Evolutionary conservation across 129 eudicot genomes (phyloP), one percentile per base, ranked within the genome.

Genomic region (Saposhnikovia divaricata): DNA sequence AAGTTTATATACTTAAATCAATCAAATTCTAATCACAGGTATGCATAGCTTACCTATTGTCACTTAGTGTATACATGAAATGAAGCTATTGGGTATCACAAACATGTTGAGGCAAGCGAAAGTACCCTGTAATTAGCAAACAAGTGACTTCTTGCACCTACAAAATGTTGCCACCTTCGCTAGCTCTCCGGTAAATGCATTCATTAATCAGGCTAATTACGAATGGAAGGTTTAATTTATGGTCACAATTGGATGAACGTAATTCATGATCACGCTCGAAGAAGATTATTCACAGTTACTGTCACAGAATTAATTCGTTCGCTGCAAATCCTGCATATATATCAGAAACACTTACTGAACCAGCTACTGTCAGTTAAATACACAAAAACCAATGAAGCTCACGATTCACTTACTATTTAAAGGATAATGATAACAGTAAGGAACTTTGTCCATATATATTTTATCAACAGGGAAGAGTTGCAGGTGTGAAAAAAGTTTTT

Each of bases 251-350:
- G 4, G 44, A 76, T 46, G 28, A 59, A 80, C 19, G 9, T 21
- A 55, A 47, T 37, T 57, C 2, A 11, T 25, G 75, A 59, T 94
- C 87, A 90, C 92, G 90, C 87, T 88, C 92, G 97, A 81, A 94
- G 91, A 83, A 94, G 93, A 87, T 94, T 94, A 92, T 94, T 94
- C 88, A 94, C 93, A 82, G 96, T 90, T 75, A 89, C 93, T 15
- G 90, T 80, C 27, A 84, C 98, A 39, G 98, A 94, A 85, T 92
- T 87, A 94, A 85, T 92, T 87, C 15, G 98, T 95, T 44, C 87
- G 90, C 88, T 92, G 98, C 90, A 95, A 82, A 84, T 95, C 98
- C 98, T 95, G 96, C 85, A 87, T 81, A 72, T 10, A 21, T 79
- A 34, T 34, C 37, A 34, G 2, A 53, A 47, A 44, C 82, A 39